A percentile compares a stretch with the other conserved stretches of the same genome.
Conservation (phyloP, 108 stramenopile genomes). For the Nitzschia sp. region DNA sequence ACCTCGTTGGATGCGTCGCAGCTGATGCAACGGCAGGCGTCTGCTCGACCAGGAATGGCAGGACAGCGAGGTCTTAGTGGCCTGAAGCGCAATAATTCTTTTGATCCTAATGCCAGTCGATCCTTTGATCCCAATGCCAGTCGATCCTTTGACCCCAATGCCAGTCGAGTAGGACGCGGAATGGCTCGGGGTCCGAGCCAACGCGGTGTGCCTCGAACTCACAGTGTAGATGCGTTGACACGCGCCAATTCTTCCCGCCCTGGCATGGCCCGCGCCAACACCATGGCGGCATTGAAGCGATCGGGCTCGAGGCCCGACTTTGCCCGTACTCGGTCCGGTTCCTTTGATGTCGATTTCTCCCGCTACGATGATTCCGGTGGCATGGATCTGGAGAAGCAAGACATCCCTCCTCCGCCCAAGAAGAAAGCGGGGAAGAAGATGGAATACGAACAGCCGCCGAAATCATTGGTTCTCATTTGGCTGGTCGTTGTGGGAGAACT, state of each 20-base stretch:
- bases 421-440: constrained; percentile 9
- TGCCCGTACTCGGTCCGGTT: background rate
- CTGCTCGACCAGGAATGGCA: no score
- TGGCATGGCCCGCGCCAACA: constrained; percentile 2
- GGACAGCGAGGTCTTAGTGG: no score
- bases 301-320: background rate
- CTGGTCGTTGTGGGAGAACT: constrained; percentile 26
- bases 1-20: no score
- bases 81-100: no score
- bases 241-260: background rate
- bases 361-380: background rate
- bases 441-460: constrained; percentile 26
- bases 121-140: no score
- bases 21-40: no score
- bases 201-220: background rate
- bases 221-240: background rate
- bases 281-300: background rate
- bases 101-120: no score
- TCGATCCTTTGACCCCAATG: no score
- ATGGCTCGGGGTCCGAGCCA: background rate
- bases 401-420: background rate
- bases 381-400: background rate
- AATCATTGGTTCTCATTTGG: constrained; percentile 35
- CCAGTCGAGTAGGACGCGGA: no score
- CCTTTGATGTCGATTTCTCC: background rate